Conservation (phyloP, 2,329 filamentous ascomycete genomes). For the Alternaria ventricosa region DNA sequence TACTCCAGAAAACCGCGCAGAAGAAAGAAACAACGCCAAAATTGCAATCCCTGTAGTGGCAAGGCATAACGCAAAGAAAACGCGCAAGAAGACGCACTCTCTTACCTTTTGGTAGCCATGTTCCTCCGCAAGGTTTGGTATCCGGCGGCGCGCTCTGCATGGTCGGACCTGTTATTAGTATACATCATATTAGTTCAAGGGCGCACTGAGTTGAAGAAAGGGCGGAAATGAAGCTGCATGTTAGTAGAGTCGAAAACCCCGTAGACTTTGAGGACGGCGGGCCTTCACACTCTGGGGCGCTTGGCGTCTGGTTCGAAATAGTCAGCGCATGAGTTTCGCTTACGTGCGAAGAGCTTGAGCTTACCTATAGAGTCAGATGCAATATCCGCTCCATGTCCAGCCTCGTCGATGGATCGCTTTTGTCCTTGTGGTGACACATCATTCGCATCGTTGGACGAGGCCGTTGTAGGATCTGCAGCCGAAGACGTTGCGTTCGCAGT, state of each 20-base stretch:
- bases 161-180: slow-evolving; percentile 13
- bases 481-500: slow-evolving; percentile 33
- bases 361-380: slow-evolving; percentile 39
- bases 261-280: slow-evolving; percentile 26
- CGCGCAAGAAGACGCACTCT: slow-evolving; percentile 1
- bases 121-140: background rate
- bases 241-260: slow-evolving; percentile 23
- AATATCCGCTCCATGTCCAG: slow-evolving; percentile 35
- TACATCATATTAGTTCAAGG: slow-evolving; percentile 8
- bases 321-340: slow-evolving; percentile 18
- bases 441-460: slow-evolving; percentile 31
- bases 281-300: slow-evolving; percentile 38
- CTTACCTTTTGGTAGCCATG: slow-evolving; percentile 9
- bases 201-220: background rate
- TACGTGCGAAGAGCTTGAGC: background rate
- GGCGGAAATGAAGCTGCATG: slow-evolving; percentile 15
- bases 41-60: background rate
- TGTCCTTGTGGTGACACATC: slow-evolving; percentile 38
- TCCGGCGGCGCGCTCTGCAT: background rate
- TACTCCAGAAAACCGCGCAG: background rate
- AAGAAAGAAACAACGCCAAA: slow-evolving; percentile 1
- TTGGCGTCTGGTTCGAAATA: slow-evolving; percentile 33
- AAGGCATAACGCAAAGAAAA: slow-evolving; percentile 8
- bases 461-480: slow-evolving; percentile 34
- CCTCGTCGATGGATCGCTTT: slow-evolving; percentile 44